phyloP scores from a whole-genome alignment of 2,329 filamentous ascomycete species.

The Ophiognomonia clavigignenti-juglandacearum region DNA sequence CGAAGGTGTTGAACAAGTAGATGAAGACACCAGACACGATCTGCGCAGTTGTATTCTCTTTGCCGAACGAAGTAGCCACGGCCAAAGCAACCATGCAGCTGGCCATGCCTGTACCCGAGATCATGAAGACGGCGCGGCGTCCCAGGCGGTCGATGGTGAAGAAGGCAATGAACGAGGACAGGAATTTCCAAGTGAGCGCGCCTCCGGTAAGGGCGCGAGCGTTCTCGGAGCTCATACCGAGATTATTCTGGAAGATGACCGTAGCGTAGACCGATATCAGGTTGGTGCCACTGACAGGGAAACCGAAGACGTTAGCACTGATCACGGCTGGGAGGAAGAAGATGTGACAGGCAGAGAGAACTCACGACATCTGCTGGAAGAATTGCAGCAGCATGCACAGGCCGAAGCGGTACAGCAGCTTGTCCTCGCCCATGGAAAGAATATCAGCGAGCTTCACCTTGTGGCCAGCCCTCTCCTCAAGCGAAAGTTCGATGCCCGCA shows the following conservation, averaged over 20 bases:
- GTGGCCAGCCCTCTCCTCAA: slow-evolving; percentile 28
- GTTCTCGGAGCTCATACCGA: slow-evolving; percentile 31
- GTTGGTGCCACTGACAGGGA: slow-evolving; percentile 35
- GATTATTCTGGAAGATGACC: slow-evolving; percentile 35
- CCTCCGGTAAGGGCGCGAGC: slow-evolving; percentile 40
- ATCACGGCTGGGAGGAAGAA: too few relatives aligned
- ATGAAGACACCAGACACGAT: slow-evolving; percentile 51
- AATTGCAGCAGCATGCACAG: slow-evolving; percentile 46
- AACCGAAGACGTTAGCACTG: too few relatives aligned
- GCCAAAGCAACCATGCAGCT: slow-evolving; percentile 50
- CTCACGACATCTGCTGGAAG: slow-evolving; percentile 41
- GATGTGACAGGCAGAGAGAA: slow-evolving; percentile 9
- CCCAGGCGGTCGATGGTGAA: slow-evolving; percentile 47
- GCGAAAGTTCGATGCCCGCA: slow-evolving; percentile 15
- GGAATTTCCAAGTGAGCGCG: slow-evolving; percentile 52
- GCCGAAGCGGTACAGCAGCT: slow-evolving; percentile 44
- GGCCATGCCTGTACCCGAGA: slow-evolving; percentile 47
- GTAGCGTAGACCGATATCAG: slow-evolving; percentile 42
- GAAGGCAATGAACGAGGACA: slow-evolving; percentile 45
- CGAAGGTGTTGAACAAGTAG: slow-evolving; percentile 57
- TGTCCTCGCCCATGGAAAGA: slow-evolving; percentile 45
- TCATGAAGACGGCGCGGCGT: slow-evolving; percentile 45
- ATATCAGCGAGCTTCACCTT: slow-evolving; percentile 36
- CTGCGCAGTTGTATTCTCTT: slow-evolving; percentile 38
- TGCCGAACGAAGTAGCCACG: slow-evolving; percentile 44